phyloP scores from a whole-genome alignment of 805 yeast genomes.

The Kockiozyma suomiensis region DNA sequence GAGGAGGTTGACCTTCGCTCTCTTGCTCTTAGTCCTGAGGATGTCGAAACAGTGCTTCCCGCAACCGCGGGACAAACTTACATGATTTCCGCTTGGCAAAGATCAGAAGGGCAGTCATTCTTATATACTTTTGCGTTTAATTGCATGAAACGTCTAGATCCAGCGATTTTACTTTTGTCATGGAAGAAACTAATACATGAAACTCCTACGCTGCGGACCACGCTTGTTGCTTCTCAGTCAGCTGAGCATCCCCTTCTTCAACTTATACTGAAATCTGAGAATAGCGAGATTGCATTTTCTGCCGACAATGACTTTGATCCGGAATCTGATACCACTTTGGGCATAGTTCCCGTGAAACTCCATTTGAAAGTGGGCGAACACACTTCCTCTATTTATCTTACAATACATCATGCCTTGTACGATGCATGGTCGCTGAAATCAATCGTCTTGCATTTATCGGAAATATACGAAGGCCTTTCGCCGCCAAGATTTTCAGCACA shows the following conservation, averaged over 20 bases:
- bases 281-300: background rate
- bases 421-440: constrained; percentile 37
- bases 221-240: constrained; percentile 15
- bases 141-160: constrained; percentile 2
- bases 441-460: constrained; percentile 14
- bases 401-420: constrained; percentile 37
- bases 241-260: constrained; percentile 31
- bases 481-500: background rate
- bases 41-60: constrained; percentile 28
- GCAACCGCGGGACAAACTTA: constrained; percentile 34
- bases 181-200: constrained; percentile 26
- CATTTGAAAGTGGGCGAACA: background rate
- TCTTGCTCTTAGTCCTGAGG: background rate
- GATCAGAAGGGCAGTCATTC: constrained; percentile 13
- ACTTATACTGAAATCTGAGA: constrained; percentile 4
- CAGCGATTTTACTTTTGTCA: constrained; percentile 6
- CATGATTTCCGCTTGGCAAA: constrained; percentile 34
- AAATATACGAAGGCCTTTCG: background rate
- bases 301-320: background rate
- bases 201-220: constrained; percentile 32
- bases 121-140: constrained; percentile 25
- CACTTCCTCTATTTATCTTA: constrained; percentile 9
- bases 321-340: background rate
- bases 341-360: constrained; percentile 17
- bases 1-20: background rate